A percentile compares a stretch with the other conserved stretches of the same genome.
Conservation (phyloP, 192 early-diverging fungal genomes). For the Entomortierella lignicola region DNA sequence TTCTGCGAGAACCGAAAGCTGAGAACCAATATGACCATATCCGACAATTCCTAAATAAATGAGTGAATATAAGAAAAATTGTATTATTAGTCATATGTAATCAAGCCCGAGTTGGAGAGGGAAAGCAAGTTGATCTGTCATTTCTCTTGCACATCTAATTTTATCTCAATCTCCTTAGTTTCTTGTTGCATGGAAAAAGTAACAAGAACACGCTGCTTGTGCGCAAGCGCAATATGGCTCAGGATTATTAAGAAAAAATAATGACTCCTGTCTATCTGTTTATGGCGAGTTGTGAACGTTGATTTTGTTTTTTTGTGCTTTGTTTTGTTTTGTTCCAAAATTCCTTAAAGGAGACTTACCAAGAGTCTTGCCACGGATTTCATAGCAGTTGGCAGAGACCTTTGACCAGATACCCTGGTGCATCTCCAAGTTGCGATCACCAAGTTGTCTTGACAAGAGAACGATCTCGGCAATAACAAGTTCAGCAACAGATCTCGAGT, state of each 20-base stretch:
- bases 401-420: constrained; percentile 95
- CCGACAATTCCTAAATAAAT: constrained; percentile 85
- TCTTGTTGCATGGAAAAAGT: no score
- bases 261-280: background rate
- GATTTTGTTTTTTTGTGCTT: background rate
- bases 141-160: no score
- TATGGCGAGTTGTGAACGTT: no score
- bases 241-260: no score
- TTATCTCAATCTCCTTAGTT: no score
- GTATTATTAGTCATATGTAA: no score
- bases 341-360: constrained; percentile 27
- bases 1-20: constrained; percentile 97
- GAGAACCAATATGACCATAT: constrained; percentile 98
- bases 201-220: background rate
- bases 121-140: no score
- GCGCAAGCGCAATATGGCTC: background rate
- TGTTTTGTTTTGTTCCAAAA: background rate
- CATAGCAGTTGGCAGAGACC: constrained; percentile 85
- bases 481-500: constrained; percentile 96
- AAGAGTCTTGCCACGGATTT: constrained; percentile 96
- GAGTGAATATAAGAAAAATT: no score
- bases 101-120: background rate
- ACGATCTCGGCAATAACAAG: constrained; percentile 96
- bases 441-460: constrained; percentile 88
- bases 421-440: constrained; percentile 95